Evolutionary conservation across 2,329 filamentous ascomycete genomes (phyloP).

Genomic region (Monosporascus sp.): DNA sequence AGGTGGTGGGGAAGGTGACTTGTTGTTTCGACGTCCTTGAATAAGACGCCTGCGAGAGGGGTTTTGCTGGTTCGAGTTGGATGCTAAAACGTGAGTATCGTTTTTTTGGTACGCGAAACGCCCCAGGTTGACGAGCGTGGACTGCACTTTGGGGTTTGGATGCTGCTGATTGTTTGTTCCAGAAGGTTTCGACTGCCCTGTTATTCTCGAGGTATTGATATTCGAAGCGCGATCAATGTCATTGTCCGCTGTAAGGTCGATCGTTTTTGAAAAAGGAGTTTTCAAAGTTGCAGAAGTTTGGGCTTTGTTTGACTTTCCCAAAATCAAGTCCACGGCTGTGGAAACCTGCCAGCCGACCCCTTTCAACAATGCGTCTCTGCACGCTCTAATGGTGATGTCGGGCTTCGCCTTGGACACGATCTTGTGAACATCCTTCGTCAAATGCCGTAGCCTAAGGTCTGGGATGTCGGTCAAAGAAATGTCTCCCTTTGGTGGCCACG

Average conservation of each 20-base stretch:
- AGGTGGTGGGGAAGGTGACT: conserved; percentile 20
- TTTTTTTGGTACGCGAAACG: conserved; percentile 2
- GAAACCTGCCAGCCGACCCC: conserved; percentile 20
- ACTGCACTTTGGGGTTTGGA: neutral
- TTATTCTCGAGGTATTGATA: neutral
- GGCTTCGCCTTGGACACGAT: conserved; percentile 22
- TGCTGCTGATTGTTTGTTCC: neutral
- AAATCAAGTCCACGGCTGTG: conserved; percentile 19
- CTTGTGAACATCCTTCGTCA: conserved; percentile 24
- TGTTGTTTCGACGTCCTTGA: conserved; percentile 20
- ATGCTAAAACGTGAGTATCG: conserved; percentile 10
- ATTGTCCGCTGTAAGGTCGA: neutral
- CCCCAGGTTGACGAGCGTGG: neutral
- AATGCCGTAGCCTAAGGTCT: conserved; percentile 23
- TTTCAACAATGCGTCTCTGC: conserved; percentile 23
- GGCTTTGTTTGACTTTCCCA: conserved; percentile 6
- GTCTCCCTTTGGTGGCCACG: conserved; percentile 13
- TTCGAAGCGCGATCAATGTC: neutral
- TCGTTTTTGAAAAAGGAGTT: neutral
- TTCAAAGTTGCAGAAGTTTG: conserved; percentile 1
- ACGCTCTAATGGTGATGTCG: conserved; percentile 20
- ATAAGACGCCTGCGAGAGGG: conserved; percentile 23
- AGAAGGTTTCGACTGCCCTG: neutral
- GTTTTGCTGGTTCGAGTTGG: conserved; percentile 10
- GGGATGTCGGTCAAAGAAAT: conserved; percentile 23